Percentiles rank a stretch among this genome's conserved stretches.
These are phyloP conservation scores for Corylus avellana DNA, from an alignment of 306 rosid genomes.

Conservation along the genomic window DNA sequence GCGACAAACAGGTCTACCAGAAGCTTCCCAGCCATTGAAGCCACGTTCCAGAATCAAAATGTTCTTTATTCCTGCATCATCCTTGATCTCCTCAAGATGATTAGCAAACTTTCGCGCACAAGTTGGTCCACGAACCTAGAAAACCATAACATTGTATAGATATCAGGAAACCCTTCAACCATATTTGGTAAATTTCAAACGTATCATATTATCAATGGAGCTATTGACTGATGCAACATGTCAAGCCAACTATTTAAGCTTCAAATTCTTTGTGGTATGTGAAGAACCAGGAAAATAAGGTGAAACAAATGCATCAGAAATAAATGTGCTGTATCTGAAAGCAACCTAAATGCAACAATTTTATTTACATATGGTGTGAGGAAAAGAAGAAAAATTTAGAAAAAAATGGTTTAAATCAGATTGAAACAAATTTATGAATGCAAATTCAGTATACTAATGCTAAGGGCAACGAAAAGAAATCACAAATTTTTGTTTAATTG, in stretches of 20 bases:
- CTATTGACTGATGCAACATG: neutral
- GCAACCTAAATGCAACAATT: neutral
- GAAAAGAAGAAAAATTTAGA: neutral
- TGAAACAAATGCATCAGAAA: neutral
- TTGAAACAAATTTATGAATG: neutral
- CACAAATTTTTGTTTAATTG: neutral
- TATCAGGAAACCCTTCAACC: constrained; percentile 13
- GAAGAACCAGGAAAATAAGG: neutral
- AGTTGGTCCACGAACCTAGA: constrained; percentile 90
- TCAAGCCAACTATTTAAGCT: neutral
- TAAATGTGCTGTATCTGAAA: neutral
- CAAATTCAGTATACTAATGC: neutral
- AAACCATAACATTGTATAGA: constrained; percentile 21
- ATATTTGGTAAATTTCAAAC: neutral
- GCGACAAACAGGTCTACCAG: constrained; percentile 88
- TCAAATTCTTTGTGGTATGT: neutral
- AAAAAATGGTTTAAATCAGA: neutral
- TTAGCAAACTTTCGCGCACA: constrained; percentile 77
- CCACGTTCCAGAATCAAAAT: constrained; percentile 87
- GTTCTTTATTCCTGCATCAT: constrained; percentile 73
- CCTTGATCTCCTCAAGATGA: constrained; percentile 66
- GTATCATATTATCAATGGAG: neutral
- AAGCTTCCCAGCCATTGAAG: constrained; percentile 93
- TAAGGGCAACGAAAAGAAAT: neutral
- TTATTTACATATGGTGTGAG: neutral